Conservation (phyloP, 2,329 filamentous ascomycete genomes). For the Setomelanomma holmii region DNA sequence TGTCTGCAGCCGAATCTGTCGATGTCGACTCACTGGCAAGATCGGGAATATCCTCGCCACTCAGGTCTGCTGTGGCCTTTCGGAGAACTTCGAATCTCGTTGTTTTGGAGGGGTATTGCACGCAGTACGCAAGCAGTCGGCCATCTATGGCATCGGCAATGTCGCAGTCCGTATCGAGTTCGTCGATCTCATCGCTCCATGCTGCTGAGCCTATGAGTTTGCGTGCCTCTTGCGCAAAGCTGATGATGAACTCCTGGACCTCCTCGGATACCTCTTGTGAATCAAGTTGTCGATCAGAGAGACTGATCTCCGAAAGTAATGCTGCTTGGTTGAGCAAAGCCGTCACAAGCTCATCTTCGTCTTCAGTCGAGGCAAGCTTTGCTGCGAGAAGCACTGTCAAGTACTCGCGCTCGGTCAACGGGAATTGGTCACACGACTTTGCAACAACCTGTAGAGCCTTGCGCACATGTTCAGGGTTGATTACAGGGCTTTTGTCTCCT, state of each 20-base stretch:
- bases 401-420: conserved; percentile 46
- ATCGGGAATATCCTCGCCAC: conserved; percentile 20
- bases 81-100: conserved; percentile 26
- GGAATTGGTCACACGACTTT: conserved; percentile 17
- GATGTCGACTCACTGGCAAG: conserved; percentile 8
- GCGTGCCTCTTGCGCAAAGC: conserved; percentile 49
- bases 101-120: conserved; percentile 20
- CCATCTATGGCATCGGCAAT: conserved; percentile 65
- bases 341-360: conserved; percentile 38
- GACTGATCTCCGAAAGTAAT: conserved; percentile 50
- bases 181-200: conserved; percentile 43
- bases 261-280: conserved; percentile 41
- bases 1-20: conserved; percentile 1
- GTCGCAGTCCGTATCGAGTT: conserved; percentile 48
- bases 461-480: conserved; percentile 23
- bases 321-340: conserved; percentile 55
- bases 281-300: conserved; percentile 49
- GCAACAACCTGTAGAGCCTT: conserved; percentile 28
- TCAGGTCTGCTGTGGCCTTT: conserved; percentile 28
- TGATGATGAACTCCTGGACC: conserved; percentile 40
- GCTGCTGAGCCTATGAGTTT: conserved; percentile 46
- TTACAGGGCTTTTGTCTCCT: conserved; percentile 10
- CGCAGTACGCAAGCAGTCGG: conserved; percentile 46
- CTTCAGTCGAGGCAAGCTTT: conserved; percentile 38
- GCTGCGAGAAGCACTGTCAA: conserved; percentile 41